Evolutionary conservation across 1,284 basidiomycete species (phyloP).

Genomic region (Ceraceosorus guamensis): DNA sequence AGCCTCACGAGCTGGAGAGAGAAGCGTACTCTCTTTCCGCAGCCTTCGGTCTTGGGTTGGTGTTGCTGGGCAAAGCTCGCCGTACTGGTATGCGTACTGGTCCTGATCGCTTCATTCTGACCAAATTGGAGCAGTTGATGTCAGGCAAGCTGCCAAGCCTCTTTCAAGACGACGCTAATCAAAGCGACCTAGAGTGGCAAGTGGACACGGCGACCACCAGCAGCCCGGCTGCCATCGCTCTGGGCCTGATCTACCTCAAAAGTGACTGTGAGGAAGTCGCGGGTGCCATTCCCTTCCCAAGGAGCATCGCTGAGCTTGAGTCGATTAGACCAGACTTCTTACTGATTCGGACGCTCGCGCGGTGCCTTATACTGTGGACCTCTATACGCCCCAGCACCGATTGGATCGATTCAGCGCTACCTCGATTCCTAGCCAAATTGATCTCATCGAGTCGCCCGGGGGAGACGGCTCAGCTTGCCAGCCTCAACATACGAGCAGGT

Average conservation of each 20-base stretch:
- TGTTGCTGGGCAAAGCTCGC: constrained; percentile 71
- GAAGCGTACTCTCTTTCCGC: constrained; percentile 88
- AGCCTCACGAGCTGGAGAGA: constrained; percentile 53
- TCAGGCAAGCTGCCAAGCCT: constrained; percentile 3
- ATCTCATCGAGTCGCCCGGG: constrained; percentile 64
- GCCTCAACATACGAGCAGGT: constrained; percentile 55
- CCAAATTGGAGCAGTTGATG: constrained; percentile 5
- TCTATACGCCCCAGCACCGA: constrained; percentile 63
- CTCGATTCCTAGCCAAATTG: constrained; percentile 59
- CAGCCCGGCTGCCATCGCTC: constrained; percentile 76
- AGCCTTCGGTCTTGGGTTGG: constrained; percentile 84
- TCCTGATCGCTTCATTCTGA: constrained; percentile 21
- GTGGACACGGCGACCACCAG: constrained; percentile 46
- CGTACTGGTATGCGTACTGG: constrained; percentile 27
- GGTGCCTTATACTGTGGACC: constrained; percentile 82
- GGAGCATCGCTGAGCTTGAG: constrained; percentile 69
- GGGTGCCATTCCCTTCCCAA: constrained; percentile 72
- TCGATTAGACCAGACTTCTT: constrained; percentile 80
- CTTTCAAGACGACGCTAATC: constrained; percentile 5
- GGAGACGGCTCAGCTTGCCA: constrained; percentile 29
- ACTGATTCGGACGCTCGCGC: constrained; percentile 69
- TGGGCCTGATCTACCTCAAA: constrained; percentile 85
- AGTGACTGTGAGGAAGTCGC: constrained; percentile 77
- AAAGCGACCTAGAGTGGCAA: constrained; percentile 2
- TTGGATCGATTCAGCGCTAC: constrained; percentile 74